A percentile compares a stretch with the other conserved stretches of the same genome.
Conservation (phyloP, 306 rosid genomes). For the Ochetophila trinervis region DNA sequence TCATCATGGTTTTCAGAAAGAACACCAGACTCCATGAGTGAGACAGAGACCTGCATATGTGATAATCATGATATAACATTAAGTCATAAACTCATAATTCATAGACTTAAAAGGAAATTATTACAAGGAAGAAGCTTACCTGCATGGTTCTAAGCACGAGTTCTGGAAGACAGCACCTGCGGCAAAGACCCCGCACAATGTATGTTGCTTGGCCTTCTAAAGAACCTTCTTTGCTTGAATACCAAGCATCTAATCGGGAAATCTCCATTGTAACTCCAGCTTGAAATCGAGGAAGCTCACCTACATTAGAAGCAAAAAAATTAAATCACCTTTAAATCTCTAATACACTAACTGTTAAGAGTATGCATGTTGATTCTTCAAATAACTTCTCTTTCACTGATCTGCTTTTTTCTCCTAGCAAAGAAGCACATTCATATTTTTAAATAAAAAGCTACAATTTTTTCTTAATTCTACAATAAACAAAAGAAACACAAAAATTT, state of each 20-base stretch:
- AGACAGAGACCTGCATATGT: slow-evolving; percentile 67
- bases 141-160: slow-evolving; percentile 91
- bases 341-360: not conserved
- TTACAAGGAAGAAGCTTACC: slow-evolving; percentile 41
- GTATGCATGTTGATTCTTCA: not conserved
- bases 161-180: slow-evolving; percentile 93
- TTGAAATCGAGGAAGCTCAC: slow-evolving; percentile 95
- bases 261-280: slow-evolving; percentile 89
- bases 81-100: not conserved
- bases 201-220: slow-evolving; percentile 63
- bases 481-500: too few species aligned
- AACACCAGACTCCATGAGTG: slow-evolving; percentile 66
- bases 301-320: slow-evolving; percentile 41
- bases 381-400: not conserved
- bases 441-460: too few species aligned
- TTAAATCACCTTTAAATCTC: slow-evolving; percentile 16
- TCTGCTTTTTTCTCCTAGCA: not conserved
- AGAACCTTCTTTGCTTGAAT: slow-evolving; percentile 62
- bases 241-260: slow-evolving; percentile 90
- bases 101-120: not conserved
- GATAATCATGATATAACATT: not conserved
- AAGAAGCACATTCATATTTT: too few species aligned
- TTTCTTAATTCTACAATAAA: too few species aligned
- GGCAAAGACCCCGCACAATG: slow-evolving; percentile 85
- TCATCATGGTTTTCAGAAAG: slow-evolving; percentile 64